A percentile compares a stretch with the other conserved stretches of the same genome.
Conservation (phyloP, 768 basidiomycete genomes). For the Trichaptum fuscoviolaceum region DNA sequence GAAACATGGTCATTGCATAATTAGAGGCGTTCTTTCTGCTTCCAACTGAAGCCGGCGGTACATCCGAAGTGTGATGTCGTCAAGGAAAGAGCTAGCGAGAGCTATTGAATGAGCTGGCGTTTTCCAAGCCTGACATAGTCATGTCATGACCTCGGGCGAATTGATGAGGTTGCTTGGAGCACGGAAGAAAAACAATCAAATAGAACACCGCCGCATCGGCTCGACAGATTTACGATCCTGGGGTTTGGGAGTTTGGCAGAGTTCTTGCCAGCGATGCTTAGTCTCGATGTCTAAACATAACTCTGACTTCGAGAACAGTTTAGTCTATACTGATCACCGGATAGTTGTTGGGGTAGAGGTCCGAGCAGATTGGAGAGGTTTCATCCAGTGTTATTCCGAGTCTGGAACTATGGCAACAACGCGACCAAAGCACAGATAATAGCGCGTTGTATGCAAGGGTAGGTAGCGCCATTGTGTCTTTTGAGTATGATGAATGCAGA, state of each 20-base stretch:
- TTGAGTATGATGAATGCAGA: no score
- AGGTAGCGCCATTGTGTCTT: no score
- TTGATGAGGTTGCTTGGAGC: no score
- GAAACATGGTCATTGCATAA: background rate
- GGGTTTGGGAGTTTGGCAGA: background rate
- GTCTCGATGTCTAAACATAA: background rate
- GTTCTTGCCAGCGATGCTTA: background rate
- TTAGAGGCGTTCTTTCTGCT: background rate
- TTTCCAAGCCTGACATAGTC: no score
- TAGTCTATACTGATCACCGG: background rate
- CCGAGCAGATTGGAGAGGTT: background rate
- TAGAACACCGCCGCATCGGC: background rate
- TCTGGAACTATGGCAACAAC: no score
- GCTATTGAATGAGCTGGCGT: background rate
- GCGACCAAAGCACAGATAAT: no score
- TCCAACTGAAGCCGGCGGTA: background rate
- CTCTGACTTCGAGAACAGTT: background rate
- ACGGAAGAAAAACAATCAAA: background rate
- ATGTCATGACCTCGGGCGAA: no score
- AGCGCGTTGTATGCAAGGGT: no score
- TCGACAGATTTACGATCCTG: no score
- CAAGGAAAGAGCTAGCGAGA: background rate
- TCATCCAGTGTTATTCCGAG: no score
- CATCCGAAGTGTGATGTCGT: background rate
- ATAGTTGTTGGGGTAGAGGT: background rate